Base-by-base conservation (phyloP, 805 yeast species). In the Priceomyces castillae region DNA sequence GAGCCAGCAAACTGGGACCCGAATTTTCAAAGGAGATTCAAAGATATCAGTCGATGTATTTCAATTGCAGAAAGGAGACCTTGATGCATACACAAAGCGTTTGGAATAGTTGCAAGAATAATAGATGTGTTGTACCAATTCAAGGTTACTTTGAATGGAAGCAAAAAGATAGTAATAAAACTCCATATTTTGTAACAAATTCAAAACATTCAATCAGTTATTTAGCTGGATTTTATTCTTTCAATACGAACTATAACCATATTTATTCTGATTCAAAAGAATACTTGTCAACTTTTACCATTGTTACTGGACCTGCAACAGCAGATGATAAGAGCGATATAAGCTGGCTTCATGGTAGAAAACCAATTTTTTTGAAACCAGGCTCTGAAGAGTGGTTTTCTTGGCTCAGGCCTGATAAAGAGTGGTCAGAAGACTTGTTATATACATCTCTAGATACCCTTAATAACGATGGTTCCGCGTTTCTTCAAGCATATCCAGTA, bases 141-240 rank as follows among this genome's bases (percentile, higher is more conserved):
- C 76, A 78, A 53, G 97, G 97, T 0, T 90, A 90, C 61, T 90
- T 78, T 56, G 97, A 90, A 62, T 90, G 97, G 97, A 65, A 57
- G 41, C 62, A 58, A 20, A 48, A 53, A 23, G 65, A 61, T 34
- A 55, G 54, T 2, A 67, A 66, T 7, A 84, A 80, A 55, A 59
- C 61, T 0, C 97, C 97, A 0, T 79, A 83, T 57, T 90, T 68
- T 54, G 72, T 90, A 14, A 76, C 72, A 26, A 70, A 84, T 25
- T 73, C 70, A 34, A 78, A 76, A 43, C 61, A 64, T 0, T 65
- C 76, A 6, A 50, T 90, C 34, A 63, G 85, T 61, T 86, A 77
- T 56, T 61, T 88, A 17, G 90, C 95, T 1, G 76, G 73, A 2
- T 53, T 71, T 20, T 70, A 65, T 46, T 53, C 68, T 9, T 74